Base-by-base conservation (phyloP, 129 eudicot genomes). In the Erigeron canadensis region DNA sequence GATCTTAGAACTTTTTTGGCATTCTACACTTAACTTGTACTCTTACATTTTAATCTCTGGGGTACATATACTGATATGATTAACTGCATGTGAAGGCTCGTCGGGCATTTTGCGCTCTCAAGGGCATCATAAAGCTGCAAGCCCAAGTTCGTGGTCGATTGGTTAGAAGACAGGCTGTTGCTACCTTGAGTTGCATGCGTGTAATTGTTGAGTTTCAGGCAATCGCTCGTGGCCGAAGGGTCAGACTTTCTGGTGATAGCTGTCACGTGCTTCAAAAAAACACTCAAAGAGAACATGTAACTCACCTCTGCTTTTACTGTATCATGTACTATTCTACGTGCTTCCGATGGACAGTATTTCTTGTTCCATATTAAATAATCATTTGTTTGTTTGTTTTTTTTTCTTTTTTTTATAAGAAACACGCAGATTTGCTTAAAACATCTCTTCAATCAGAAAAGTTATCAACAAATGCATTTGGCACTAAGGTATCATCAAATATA, bases 81-180 rank as follows among this genome's bases (percentile, higher is more conserved):
- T 73, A 61, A 58, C 15, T 77, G 42, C 41, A 58, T 73, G 66
- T 84, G 80, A 76, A 93, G 98, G 98, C 98, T 63, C 96, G 96
- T 8, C 84, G 95, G 23, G 90, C 96, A 66, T 87, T 87, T 59
- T 73, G 79, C 79, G 90, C 94, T 45, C 95, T 90, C 47, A 90
- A 90, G 83, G 91, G 91, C 53, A 90, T 87, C 77, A 90, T 85
- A 79, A 85, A 83, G 83, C 77, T 90, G 28, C 95, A 90, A 83
- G 97, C 97, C 60, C 95, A 83, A 54, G 84, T 90, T 76, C 95
- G 97, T 21, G 95, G 97, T 45, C 87, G 75, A 51, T 81, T 90
- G 82, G 91, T 83, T 10, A 79, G 97, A 65, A 87, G 91, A 53
- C 97, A 90, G 70, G 96, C 96, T 9, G 86, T 84, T 69, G 86